Conservation (phyloP, 1,139 yeast genomes). For the Magnusiomyces tetraspermus region DNA sequence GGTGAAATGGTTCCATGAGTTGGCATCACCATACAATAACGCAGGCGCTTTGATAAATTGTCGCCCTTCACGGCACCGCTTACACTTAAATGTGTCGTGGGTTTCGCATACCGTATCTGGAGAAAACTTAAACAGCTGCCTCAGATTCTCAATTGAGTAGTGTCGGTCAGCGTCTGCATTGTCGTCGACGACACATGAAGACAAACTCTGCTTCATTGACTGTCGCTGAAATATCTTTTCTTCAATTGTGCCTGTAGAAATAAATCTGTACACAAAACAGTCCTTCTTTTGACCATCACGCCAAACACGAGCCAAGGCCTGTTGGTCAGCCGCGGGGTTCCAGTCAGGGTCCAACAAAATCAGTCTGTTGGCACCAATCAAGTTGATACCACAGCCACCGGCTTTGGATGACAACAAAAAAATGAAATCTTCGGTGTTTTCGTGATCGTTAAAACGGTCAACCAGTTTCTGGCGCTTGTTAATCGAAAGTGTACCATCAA, state of each 20-base stretch:
- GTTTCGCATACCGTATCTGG: constrained; percentile 73
- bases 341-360: constrained; percentile 92
- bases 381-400: constrained; percentile 97
- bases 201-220: constrained; percentile 86
- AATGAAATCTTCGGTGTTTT: constrained; percentile 67
- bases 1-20: constrained; percentile 91
- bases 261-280: constrained; percentile 88
- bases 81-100: constrained; percentile 85
- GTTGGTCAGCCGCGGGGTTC: constrained; percentile 99
- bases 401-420: constrained; percentile 90
- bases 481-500: constrained; percentile 89
- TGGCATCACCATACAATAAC: constrained; percentile 95
- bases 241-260: constrained; percentile 90
- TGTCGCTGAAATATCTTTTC: constrained; percentile 95
- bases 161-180: constrained; percentile 90
- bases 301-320: constrained; percentile 97
- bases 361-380: constrained; percentile 90
- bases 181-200: constrained; percentile 95
- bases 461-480: constrained; percentile 90
- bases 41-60: constrained; percentile 67
- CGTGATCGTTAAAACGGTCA: constrained; percentile 84
- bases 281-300: constrained; percentile 98
- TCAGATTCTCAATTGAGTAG: constrained; percentile 72
- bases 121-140: constrained; percentile 64
- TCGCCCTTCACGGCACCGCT: constrained; percentile 62